phyloP scores from a whole-genome alignment of 768 basidiomycete species.

The Phlebiopsis flavidoalba region DNA sequence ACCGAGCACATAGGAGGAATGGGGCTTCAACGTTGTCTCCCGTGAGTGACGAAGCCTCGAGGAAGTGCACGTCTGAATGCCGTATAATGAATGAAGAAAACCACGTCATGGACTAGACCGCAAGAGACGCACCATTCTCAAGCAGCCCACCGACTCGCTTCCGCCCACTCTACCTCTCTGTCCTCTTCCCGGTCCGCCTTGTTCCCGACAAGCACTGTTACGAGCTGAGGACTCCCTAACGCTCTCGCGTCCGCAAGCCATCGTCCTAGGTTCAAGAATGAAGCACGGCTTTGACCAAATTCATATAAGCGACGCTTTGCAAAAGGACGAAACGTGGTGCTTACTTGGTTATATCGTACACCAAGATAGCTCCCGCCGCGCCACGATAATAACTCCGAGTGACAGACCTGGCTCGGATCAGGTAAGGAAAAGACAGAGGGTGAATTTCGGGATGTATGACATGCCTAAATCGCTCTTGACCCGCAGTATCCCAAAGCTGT shows the following conservation, averaged over 20 bases:
- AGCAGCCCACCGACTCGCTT: slow-evolving; percentile 95
- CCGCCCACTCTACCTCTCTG: slow-evolving; percentile 91
- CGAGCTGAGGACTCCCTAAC: slow-evolving; percentile 86
- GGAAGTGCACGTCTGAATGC: slow-evolving; percentile 79
- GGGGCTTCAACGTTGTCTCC: slow-evolving; percentile 95
- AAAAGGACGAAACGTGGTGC: slow-evolving; percentile 32
- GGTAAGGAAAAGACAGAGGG: slow-evolving; percentile 12
- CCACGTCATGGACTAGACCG: not conserved
- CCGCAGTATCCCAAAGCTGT: slow-evolving; percentile 95
- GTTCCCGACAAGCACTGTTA: slow-evolving; percentile 89
- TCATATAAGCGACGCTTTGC: not conserved
- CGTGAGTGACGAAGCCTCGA: slow-evolving; percentile 87
- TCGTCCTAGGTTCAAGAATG: slow-evolving; percentile 75
- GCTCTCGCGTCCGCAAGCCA: slow-evolving; percentile 96
- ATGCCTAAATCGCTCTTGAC: slow-evolving; percentile 91
- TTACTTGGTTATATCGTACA: slow-evolving; percentile 86
- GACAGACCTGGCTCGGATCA: slow-evolving; percentile 54
- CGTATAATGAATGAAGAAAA: slow-evolving; percentile 2
- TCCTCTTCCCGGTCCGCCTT: slow-evolving; percentile 95
- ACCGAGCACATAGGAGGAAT: slow-evolving; percentile 81
- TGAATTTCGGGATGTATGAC: slow-evolving; percentile 11
- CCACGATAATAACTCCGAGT: slow-evolving; percentile 96
- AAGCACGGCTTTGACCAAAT: slow-evolving; percentile 59
- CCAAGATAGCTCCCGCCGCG: slow-evolving; percentile 86
- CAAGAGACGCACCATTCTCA: slow-evolving; percentile 66